Evolutionary conservation across 345 rosid species (phyloP), one percentile per base, ranked within the genome.

Genomic region (Citrus sp.): DNA sequence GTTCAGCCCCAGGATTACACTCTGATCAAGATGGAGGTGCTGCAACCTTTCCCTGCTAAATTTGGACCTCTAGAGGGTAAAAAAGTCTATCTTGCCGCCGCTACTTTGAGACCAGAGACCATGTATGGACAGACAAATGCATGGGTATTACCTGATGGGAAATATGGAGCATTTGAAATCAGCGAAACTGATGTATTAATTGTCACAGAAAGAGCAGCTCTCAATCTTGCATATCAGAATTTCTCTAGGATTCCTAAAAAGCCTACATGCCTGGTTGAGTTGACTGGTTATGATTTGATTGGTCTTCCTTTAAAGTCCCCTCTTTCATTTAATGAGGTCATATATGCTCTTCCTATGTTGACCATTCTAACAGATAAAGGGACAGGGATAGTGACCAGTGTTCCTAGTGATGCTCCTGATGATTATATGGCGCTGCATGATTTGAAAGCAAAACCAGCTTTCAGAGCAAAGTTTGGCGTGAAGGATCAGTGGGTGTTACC

Each of bases 81-180:
- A 84, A 91, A 78, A 56, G 92, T 93, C 72, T 95, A 85, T 82
- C 81, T 95, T 84, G 98, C 86, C 70, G 97, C 97, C 63, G 98
- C 94, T 76, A 93, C 99, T 12, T 65, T 93, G 92, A 92, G 99
- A 82, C 99, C 99, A 0, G 98, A 95, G 90, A 95, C 98, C 51
- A 90, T 95, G 99, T 95, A 91, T 40, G 99, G 98, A 60, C 98
- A 93, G 77, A 95, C 99, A 73, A 95, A 95, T 80, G 97, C 96
- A 24, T 95, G 99, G 99, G 97, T 93, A 14, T 82, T 93, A 76
- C 99, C 99, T 34, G 94, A 93, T 82, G 99, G 99, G 46, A 85
- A 90, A 77, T 95, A 95, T 71, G 98, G 98, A 80, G 99, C 99
- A 63, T 95, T 85, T 80, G 99, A 93, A 69, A 88, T 95, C 64